A percentile compares a stretch with the other conserved stretches of the same genome.
Evolutionary conservation across 768 basidiomycete species (phyloP).

Genomic region (Clitopilus passeckerianus): DNA sequence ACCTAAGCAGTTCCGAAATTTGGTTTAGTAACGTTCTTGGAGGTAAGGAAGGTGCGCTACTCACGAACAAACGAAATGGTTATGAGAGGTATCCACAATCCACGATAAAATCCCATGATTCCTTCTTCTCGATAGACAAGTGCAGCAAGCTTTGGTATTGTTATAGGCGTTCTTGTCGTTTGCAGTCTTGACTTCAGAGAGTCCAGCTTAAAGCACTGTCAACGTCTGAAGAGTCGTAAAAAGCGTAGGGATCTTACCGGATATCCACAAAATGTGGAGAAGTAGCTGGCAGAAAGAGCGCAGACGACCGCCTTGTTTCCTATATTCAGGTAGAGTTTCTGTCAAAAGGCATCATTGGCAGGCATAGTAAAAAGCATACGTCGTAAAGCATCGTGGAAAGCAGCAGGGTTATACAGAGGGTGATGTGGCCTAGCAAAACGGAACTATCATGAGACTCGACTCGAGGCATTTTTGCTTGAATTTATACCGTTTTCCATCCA

Average conservation of each 20-base stretch:
- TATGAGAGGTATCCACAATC: conserved; percentile 87
- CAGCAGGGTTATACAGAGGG: conserved; percentile 58
- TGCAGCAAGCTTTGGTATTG: conserved; percentile 66
- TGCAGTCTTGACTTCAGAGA: conserved; percentile 92
- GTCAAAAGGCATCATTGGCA: neutral
- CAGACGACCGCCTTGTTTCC: conserved; percentile 87
- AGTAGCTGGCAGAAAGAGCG: conserved; percentile 86
- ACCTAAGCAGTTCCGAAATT: conserved; percentile 35
- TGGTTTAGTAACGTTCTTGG: no score
- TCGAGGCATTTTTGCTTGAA: neutral
- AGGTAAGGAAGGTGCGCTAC: conserved; percentile 28
- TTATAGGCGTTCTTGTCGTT: conserved; percentile 70
- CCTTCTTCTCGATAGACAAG: conserved; percentile 82
- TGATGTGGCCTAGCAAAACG: conserved; percentile 42
- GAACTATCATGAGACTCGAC: conserved; percentile 15
- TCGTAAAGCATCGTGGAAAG: conserved; percentile 62
- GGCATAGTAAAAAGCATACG: conserved; percentile 33
- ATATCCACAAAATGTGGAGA: conserved; percentile 91
- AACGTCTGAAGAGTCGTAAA: neutral
- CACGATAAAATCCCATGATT: conserved; percentile 86
- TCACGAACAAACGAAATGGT: conserved; percentile 95
- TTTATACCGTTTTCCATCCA: conserved; percentile 70
- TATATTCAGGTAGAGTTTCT: conserved; percentile 23
- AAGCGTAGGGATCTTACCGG: conserved; percentile 43
- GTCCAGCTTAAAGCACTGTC: conserved; percentile 56